These are phyloP conservation scores for Bathelium albidoporum DNA, from an alignment of 495 filamentous ascomycete genomes.

Conservation along the genomic window DNA sequence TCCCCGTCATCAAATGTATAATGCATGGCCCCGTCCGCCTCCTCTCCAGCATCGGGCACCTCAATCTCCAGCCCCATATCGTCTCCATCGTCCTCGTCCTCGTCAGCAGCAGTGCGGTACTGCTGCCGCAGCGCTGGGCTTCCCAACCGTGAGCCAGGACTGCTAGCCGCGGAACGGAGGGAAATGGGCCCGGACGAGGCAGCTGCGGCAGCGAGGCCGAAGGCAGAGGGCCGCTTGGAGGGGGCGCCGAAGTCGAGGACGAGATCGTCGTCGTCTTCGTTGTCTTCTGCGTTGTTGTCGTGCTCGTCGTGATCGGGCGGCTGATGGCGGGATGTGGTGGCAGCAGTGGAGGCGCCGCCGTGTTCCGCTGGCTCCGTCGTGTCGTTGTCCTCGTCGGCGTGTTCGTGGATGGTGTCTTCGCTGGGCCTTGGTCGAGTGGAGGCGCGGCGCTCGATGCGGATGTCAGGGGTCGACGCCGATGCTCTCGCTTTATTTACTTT, in stretches of 20 bases:
- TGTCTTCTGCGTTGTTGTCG: background rate
- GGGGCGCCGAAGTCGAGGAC: slow-evolving; percentile 6
- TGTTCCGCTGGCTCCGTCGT: background rate
- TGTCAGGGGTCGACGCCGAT: background rate
- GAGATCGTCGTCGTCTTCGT: background rate
- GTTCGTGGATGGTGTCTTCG: background rate
- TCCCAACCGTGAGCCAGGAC: background rate
- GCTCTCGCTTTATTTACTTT: background rate
- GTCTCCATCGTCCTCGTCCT: slow-evolving; percentile 7
- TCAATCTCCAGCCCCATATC: slow-evolving; percentile 3
- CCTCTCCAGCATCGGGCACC: slow-evolving; percentile 4
- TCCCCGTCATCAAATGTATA: slow-evolving; percentile 1
- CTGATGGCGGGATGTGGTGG: background rate
- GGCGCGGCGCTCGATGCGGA: slow-evolving; percentile 3
- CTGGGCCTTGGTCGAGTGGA: background rate
- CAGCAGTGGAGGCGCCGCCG: no score
- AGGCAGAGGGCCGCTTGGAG: background rate
- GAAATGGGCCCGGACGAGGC: slow-evolving; percentile 1
- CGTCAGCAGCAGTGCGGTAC: slow-evolving; percentile 1
- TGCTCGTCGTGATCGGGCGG: background rate
- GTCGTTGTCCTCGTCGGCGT: background rate
- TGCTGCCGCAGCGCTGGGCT: slow-evolving; percentile 6
- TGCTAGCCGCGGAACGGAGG: slow-evolving; percentile 12
- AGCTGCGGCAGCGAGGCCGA: background rate
- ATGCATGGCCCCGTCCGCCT: background rate